A percentile compares a stretch with the other conserved stretches of the same genome.
phyloP scores from a whole-genome alignment of 108 stramenopile genomes.

The Pseudonitzschia multiseries region DNA sequence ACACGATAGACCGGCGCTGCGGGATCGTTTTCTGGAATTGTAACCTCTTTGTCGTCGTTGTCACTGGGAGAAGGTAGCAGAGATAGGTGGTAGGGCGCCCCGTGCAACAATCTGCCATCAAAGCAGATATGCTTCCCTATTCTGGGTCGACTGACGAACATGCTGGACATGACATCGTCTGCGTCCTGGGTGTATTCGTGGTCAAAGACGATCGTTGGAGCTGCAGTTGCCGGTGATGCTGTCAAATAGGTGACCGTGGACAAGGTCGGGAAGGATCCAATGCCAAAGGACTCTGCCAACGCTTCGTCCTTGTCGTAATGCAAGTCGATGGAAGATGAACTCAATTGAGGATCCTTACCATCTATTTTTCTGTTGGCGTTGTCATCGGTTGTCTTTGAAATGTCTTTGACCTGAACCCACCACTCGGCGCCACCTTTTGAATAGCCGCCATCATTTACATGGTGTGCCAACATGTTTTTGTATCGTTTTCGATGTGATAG shows the following conservation, averaged over 20 bases:
- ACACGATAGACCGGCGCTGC: conserved; percentile 42
- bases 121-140: conserved; percentile 85
- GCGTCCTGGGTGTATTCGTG: conserved; percentile 70
- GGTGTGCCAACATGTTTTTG: neutral
- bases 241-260: conserved; percentile 89
- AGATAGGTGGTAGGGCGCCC: conserved; percentile 67
- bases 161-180: conserved; percentile 48
- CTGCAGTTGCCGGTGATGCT: conserved; percentile 8
- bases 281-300: conserved; percentile 74
- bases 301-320: conserved; percentile 93
- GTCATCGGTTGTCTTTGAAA: conserved; percentile 1
- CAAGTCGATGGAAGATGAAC: conserved; percentile 51
- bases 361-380: neutral
- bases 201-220: conserved; percentile 71
- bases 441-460: neutral
- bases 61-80: conserved; percentile 21
- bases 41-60: neutral
- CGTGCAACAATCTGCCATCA: conserved; percentile 88
- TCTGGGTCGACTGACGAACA: conserved; percentile 68
- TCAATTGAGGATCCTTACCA: neutral
- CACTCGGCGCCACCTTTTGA: conserved; percentile 66
- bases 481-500: conserved; percentile 52
- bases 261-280: conserved; percentile 82
- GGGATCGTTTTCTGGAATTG: conserved; percentile 3
- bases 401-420: conserved; percentile 85